Evolutionary conservation across 371 early-diverging fungal genomes (phyloP).

Genomic region (Mortierella sp.): DNA sequence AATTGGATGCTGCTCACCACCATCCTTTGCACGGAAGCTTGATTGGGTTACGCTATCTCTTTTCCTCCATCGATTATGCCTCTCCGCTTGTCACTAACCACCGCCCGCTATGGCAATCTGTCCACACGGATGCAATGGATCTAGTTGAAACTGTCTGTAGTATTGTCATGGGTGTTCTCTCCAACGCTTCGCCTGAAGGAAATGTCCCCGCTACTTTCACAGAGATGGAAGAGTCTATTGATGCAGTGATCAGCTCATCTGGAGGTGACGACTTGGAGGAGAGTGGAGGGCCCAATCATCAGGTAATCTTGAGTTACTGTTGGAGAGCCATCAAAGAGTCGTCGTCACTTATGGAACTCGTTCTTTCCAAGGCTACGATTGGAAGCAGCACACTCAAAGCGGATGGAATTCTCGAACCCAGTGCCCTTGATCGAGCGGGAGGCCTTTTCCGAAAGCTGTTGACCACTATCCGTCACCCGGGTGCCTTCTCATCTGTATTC

Average conservation of each 20-base stretch:
- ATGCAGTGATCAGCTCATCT: conserved; percentile 64
- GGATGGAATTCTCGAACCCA: conserved; percentile 33
- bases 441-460: conserved; percentile 69
- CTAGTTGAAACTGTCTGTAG: conserved; percentile 67
- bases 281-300: conserved; percentile 79
- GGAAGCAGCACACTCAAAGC: conserved; percentile 27
- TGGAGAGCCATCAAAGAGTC: conserved; percentile 95
- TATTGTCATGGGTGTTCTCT: conserved; percentile 77
- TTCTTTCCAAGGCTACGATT: conserved; percentile 50
- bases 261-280: conserved; percentile 52
- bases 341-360: conserved; percentile 62
- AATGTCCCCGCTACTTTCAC: conserved; percentile 81
- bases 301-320: conserved; percentile 90
- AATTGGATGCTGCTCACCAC: conserved; percentile 77
- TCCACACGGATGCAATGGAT: conserved; percentile 59
- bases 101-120: conserved; percentile 60
- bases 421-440: conserved; percentile 60
- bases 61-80: conserved; percentile 67
- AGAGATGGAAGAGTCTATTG: conserved; percentile 78
- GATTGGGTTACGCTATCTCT: conserved; percentile 76
- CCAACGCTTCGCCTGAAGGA: conserved; percentile 87
- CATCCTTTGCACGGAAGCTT: conserved; percentile 83
- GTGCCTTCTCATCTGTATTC: conserved; percentile 92
- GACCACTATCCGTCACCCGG: conserved; percentile 89
- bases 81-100: conserved; percentile 53